phyloP scores from a whole-genome alignment of 2,329 filamentous ascomycete species.

The Sarocladium strictum region DNA sequence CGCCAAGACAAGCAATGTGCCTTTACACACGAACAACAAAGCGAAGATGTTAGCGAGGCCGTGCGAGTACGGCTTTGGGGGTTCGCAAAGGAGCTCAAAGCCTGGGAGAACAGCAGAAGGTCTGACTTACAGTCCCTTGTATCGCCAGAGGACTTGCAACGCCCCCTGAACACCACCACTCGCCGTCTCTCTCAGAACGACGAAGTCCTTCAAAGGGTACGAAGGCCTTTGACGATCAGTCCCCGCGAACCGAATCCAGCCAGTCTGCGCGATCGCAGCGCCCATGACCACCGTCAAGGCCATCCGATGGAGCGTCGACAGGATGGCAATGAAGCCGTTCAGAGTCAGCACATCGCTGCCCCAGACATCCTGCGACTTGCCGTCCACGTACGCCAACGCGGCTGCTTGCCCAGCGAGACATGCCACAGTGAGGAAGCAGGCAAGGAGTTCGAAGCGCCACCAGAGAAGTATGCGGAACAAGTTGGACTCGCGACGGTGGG shows the following conservation, averaged over 20 bases:
- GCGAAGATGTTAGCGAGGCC: background rate
- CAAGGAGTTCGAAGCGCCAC: background rate
- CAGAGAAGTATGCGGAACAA: background rate
- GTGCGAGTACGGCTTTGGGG: too few species aligned
- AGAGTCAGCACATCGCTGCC: background rate
- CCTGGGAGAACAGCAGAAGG: background rate
- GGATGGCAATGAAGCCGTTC: slow-evolving; percentile 5
- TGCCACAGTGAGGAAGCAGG: background rate
- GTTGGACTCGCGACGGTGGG: background rate
- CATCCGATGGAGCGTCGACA: background rate
- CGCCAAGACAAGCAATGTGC: background rate
- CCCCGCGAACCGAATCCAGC: background rate
- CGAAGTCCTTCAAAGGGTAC: background rate
- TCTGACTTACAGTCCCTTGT: slow-evolving; percentile 2
- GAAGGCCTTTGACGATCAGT: background rate
- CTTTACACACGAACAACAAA: background rate
- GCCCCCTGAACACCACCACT: background rate
- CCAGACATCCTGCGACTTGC: background rate
- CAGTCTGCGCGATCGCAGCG: background rate
- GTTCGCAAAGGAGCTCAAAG: too few species aligned
- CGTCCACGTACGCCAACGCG: background rate
- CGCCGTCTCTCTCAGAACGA: background rate
- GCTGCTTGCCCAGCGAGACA: background rate
- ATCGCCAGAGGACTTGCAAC: background rate
- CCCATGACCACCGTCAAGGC: background rate